Conservation (phyloP, 768 basidiomycete species). For the Kwoniella botswanensis region DNA sequence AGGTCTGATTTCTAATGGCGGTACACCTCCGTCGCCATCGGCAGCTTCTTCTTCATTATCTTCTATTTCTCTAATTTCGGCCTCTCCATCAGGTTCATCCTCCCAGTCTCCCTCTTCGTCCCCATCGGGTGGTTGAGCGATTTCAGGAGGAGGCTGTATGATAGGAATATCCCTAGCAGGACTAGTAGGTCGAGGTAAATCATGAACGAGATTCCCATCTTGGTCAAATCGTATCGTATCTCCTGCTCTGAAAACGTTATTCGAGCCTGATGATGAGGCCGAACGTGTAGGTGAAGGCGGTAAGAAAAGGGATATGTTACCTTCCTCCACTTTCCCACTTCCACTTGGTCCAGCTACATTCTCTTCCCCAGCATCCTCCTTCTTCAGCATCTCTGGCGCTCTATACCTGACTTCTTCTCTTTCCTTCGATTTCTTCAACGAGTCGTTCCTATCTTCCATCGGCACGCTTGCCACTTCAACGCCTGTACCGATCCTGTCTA, state of each 20-base stretch:
- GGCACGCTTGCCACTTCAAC: constrained; percentile 6
- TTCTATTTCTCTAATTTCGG: constrained; percentile 6
- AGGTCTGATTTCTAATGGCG: constrained; percentile 2
- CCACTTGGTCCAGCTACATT: background rate
- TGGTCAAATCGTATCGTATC: constrained; percentile 22
- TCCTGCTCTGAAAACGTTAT: background rate
- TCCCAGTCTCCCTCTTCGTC: constrained; percentile 42
- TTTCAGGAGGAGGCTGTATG: background rate
- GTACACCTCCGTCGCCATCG: background rate
- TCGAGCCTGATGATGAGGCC: background rate
- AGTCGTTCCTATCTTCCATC: constrained; percentile 9
- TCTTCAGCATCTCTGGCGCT: constrained; percentile 28
- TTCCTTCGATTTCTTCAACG: constrained; percentile 6
- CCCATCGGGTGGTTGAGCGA: constrained; percentile 38
- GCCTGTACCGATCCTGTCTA: constrained; percentile 8
- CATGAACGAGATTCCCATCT: constrained; percentile 4
- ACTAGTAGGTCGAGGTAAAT: background rate
- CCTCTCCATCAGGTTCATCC: constrained; percentile 25
- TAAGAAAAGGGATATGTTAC: constrained; percentile 14
- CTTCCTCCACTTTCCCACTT: background rate
- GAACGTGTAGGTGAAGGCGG: constrained; percentile 17
- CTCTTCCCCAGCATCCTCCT: constrained; percentile 14
- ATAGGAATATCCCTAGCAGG: background rate
- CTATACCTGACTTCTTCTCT: constrained; percentile 25
- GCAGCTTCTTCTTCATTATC: constrained; percentile 1